These are phyloP conservation scores for Nowakowskiella sp. DNA, from an alignment of 192 early-diverging fungal species.

Conservation along the genomic window DNA sequence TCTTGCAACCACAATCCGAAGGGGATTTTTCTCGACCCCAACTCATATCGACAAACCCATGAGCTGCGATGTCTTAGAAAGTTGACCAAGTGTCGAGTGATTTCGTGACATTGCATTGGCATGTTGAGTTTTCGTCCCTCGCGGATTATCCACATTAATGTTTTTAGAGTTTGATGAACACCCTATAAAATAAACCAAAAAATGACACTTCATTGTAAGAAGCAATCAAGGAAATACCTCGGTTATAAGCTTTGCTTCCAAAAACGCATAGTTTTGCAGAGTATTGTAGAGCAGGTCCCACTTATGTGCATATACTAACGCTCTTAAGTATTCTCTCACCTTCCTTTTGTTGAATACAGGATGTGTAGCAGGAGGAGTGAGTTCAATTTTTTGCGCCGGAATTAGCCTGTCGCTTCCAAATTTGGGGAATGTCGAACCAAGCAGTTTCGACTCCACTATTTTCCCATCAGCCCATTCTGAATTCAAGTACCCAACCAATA, in stretches of 20 bases:
- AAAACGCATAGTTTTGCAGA: conserved; percentile 18
- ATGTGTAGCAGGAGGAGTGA: conserved; percentile 4
- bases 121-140: conserved; percentile 11
- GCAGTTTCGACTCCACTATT: conserved; percentile 10
- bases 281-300: conserved; percentile 6
- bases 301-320: conserved; percentile 12
- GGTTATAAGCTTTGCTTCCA: conserved; percentile 11
- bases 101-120: conserved; percentile 10
- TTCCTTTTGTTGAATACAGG: conserved; percentile 8
- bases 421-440: conserved; percentile 14
- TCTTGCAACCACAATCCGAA: conserved; percentile 20
- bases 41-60: conserved; percentile 11
- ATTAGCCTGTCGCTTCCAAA: neutral
- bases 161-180: conserved; percentile 5
- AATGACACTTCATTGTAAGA: conserved; percentile 1
- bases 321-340: conserved; percentile 10
- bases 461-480: conserved; percentile 7
- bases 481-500: no score
- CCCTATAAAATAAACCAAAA: conserved; percentile 11
- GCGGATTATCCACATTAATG: conserved; percentile 3
- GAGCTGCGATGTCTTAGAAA: conserved; percentile 11
- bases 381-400: conserved; percentile 1
- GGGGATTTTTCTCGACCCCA: conserved; percentile 2
- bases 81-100: conserved; percentile 8
- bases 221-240: conserved; percentile 4